Conservation (phyloP, 805 yeast genomes). For the Candida alai region DNA sequence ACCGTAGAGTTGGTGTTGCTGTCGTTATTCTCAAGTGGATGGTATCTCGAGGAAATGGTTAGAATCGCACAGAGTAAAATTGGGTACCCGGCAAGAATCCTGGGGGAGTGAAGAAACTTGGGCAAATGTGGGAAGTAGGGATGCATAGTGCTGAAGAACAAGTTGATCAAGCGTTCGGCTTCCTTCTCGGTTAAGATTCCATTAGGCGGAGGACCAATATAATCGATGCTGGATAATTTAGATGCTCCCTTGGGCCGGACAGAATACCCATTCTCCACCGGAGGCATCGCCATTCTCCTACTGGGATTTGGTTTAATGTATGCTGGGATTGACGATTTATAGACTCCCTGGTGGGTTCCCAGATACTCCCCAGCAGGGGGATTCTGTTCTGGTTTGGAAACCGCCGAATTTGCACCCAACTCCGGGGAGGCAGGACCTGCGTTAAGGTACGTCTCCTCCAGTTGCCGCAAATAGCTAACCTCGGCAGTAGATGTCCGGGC, state of each 20-base stretch:
- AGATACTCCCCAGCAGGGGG: neutral
- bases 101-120: slow-evolving; percentile 60
- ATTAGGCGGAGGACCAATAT: slow-evolving; percentile 48
- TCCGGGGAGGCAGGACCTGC: too few species aligned
- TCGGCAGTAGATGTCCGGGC: too few species aligned
- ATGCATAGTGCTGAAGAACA: slow-evolving; percentile 75
- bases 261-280: slow-evolving; percentile 35
- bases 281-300: slow-evolving; percentile 39
- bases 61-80: slow-evolving; percentile 75
- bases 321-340: slow-evolving; percentile 15
- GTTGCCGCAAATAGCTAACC: too few species aligned
- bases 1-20: slow-evolving; percentile 22
- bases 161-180: slow-evolving; percentile 51
- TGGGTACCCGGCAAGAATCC: slow-evolving; percentile 71
- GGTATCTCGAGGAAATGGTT: slow-evolving; percentile 78
- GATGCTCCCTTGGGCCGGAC: slow-evolving; percentile 47
- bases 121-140: slow-evolving; percentile 92
- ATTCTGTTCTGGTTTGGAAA: neutral
- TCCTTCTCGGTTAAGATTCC: slow-evolving; percentile 60
- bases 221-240: slow-evolving; percentile 56
- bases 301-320: slow-evolving; percentile 15
- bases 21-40: slow-evolving; percentile 45
- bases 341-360: neutral
- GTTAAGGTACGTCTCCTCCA: too few species aligned
- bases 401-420: too few species aligned